Conservation (phyloP, 345 rosid genomes). For the Odontarrhena argentea region DNA sequence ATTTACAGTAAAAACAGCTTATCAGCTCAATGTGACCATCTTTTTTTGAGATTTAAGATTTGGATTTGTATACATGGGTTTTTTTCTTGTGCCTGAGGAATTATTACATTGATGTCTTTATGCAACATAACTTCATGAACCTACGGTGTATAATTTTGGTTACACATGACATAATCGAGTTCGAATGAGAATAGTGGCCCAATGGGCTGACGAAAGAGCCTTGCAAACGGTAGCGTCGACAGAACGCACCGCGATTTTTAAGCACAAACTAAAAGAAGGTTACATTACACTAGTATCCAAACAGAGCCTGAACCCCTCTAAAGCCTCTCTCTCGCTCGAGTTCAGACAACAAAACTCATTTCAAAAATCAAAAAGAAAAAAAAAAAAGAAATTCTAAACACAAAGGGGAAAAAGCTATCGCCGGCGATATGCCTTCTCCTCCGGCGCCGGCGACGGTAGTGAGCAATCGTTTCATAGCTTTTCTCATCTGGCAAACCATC, state of each 20-base stretch:
- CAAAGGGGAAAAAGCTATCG: neutral
- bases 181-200: constrained; percentile 2
- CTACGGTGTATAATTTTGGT: neutral
- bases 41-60: constrained; percentile 6
- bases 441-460: constrained; percentile 47
- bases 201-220: constrained; percentile 21
- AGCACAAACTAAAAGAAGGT: neutral
- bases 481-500: constrained; percentile 75
- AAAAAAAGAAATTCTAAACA: neutral
- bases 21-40: constrained; percentile 1
- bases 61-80: neutral
- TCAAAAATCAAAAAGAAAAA: neutral
- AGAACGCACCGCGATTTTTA: constrained; percentile 20
- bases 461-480: constrained; percentile 58
- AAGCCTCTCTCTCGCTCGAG: neutral
- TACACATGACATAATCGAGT: no score
- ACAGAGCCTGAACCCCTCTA: constrained; percentile 1
- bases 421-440: constrained; percentile 41
- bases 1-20: neutral
- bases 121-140: no score
- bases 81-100: constrained; percentile 11
- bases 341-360: constrained; percentile 28
- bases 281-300: neutral
- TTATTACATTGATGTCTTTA: constrained; percentile 3
- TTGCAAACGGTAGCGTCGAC: constrained; percentile 4